Evolutionary conservation across 306 rosid species (phyloP).

Genomic region (Myrica gale): DNA sequence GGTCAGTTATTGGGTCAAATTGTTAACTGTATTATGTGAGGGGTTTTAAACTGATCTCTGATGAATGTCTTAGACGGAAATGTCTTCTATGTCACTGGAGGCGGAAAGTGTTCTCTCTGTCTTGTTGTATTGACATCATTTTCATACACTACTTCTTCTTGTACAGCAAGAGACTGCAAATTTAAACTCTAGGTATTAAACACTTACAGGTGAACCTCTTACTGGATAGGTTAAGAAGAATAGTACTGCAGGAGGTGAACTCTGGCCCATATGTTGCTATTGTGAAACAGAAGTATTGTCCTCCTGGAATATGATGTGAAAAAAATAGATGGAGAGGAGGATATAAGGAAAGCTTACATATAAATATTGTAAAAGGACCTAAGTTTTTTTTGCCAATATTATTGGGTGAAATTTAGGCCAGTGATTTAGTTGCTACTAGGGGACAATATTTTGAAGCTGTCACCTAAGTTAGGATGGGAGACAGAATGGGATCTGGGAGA

Average conservation of each 20-base stretch:
- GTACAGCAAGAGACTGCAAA: neutral
- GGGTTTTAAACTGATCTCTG: neutral
- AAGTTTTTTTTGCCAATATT: neutral
- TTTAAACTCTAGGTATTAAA: neutral
- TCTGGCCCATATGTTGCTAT: neutral
- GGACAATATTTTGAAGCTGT: neutral
- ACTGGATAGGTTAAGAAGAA: neutral
- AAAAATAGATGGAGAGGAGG: neutral
- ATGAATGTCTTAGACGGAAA: neutral
- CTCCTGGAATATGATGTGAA: neutral
- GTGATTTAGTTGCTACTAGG: neutral
- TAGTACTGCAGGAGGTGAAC: neutral
- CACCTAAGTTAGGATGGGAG: neutral
- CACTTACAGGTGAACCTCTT: neutral
- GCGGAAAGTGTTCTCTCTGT: neutral
- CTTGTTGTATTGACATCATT: neutral
- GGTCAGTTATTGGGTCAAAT: neutral
- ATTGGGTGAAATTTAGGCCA: neutral
- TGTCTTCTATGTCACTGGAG: neutral
- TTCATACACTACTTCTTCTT: neutral
- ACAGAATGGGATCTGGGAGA: neutral
- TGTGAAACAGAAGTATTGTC: neutral
- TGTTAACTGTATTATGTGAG: neutral
- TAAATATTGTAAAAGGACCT: neutral
- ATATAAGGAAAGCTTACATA: neutral